Evolutionary conservation across 2,329 filamentous ascomycete genomes (phyloP), one percentile per base, ranked within the genome.

Genomic region (Thelonectria discophora): DNA sequence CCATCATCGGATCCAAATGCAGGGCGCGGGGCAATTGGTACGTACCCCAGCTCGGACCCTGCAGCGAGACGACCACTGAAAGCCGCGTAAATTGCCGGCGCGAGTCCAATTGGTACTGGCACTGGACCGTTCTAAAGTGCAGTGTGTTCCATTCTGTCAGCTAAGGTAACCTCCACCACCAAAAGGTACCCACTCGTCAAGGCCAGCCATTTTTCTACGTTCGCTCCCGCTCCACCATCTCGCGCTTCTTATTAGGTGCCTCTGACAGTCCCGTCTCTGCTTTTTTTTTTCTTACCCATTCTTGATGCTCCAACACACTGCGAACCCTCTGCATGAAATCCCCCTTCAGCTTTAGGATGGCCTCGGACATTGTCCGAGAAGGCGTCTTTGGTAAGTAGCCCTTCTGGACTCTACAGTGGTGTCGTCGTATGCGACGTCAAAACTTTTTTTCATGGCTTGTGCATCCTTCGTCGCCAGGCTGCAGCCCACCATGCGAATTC

Each of bases 311-410:
- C 48, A 58, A 55, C 55, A 8, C 50, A 54, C 63, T 45, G 46
- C 55, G 58, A 63, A 60, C 63, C 50, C 65, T 66, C 70, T 71
- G 72, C 64, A 79, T 78, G 75, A 70, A 70, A 72, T 69, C 55
- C 61, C 60, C 71, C 51, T 63, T 57, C 65, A 73, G 70, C 55
- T 69, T 76, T 67, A 86, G 76, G 74, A 87, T 87, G 85, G 84
- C 83, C 62, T 78, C 81, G 66, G 79, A 83, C 67, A 77, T 78
- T 67, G 77, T 84, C 69, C 76, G 84, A 57, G 85, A 88, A 70
- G 85, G 85, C 76, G 80, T 86, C 68, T 86, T 87, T 71, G 84
- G 85, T 87, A 80, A 61, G 79, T 75, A n/a, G 32, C 21, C 48
- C 39, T 43, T 45, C 42, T 45, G n/a, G 3, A 17, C 8, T 18